phyloP scores from a whole-genome alignment of 2,329 filamentous ascomycete genomes.

The Fusarium oxysporum region DNA sequence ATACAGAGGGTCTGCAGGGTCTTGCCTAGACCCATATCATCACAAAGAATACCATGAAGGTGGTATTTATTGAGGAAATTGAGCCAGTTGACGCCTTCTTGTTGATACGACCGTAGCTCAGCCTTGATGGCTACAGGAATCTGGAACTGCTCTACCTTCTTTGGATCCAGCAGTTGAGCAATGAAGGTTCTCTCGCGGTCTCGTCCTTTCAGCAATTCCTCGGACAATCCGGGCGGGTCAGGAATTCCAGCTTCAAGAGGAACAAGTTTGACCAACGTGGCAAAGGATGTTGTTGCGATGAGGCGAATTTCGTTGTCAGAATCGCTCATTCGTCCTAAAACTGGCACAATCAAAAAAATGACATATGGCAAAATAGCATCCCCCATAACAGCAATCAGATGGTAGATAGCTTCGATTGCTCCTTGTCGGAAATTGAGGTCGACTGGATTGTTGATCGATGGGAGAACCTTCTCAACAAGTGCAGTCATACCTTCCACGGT shows the following conservation, averaged over 20 bases:
- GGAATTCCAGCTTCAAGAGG: slow-evolving; percentile 97
- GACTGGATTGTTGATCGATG: slow-evolving; percentile 89
- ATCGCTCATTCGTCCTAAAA: slow-evolving; percentile 97
- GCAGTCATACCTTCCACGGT: slow-evolving; percentile 96
- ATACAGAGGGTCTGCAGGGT: slow-evolving; percentile 98
- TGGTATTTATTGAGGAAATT: slow-evolving; percentile 98
- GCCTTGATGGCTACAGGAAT: slow-evolving; percentile 98
- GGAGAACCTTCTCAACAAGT: slow-evolving; percentile 90
- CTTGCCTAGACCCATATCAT: slow-evolving; percentile 99
- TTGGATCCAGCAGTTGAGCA: slow-evolving; percentile 92
- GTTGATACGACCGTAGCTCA: slow-evolving; percentile 94
- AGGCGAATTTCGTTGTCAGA: slow-evolving; percentile 95
- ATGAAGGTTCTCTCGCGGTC: slow-evolving; percentile 98
- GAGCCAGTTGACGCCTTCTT: slow-evolving; percentile 98
- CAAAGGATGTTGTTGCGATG: slow-evolving; percentile 95
- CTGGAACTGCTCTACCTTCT: slow-evolving; percentile 93
- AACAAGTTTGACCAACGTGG: slow-evolving; percentile 95
- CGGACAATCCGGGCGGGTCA: slow-evolving; percentile 91
- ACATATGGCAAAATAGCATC: slow-evolving; percentile 96
- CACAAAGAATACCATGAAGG: slow-evolving; percentile 96
- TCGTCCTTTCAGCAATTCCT: slow-evolving; percentile 87
- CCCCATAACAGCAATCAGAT: slow-evolving; percentile 98
- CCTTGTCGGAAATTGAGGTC: slow-evolving; percentile 92
- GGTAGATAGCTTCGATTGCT: slow-evolving; percentile 94
- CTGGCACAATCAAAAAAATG: slow-evolving; percentile 97